Evolutionary conservation across 2,329 filamentous ascomycete genomes (phyloP).

Genomic region (Aspergillus brasiliensis): DNA sequence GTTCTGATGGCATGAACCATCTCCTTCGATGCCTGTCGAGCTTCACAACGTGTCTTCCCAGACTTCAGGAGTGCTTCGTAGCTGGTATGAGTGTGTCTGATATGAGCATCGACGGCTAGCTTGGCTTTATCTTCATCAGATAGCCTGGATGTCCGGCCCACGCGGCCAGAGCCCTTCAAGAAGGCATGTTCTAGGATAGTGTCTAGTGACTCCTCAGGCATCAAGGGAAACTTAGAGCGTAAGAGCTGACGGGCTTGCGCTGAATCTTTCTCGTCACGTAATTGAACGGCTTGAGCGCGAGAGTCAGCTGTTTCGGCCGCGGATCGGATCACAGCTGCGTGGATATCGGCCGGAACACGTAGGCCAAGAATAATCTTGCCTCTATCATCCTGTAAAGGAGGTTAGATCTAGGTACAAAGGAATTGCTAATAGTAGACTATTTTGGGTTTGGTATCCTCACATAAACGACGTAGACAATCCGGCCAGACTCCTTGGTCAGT

Average conservation of each 20-base stretch:
- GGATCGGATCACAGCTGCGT: conserved; percentile 40
- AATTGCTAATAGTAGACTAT: neutral
- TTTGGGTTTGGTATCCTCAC: conserved; percentile 26
- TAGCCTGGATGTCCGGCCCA: conserved; percentile 38
- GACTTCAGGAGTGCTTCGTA: conserved; percentile 40
- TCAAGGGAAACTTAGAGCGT: conserved; percentile 38
- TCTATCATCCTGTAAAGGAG: conserved; percentile 27
- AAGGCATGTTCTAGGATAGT: conserved; percentile 43
- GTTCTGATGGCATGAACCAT: conserved; percentile 31
- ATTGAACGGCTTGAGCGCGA: conserved; percentile 43
- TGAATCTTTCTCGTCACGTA: conserved; percentile 37
- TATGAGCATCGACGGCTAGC: conserved; percentile 48
- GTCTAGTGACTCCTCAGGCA: conserved; percentile 37
- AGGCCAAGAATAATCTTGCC: conserved; percentile 44
- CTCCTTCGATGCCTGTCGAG: conserved; percentile 36
- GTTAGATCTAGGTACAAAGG: conserved; percentile 2
- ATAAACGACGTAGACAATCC: conserved; percentile 41
- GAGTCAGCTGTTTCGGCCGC: conserved; percentile 44
- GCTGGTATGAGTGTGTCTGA: conserved; percentile 44
- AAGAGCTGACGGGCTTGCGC: conserved; percentile 31
- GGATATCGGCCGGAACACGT: conserved; percentile 44
- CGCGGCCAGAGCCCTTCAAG: conserved; percentile 43
- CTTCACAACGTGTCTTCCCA: conserved; percentile 29
- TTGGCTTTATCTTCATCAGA: conserved; percentile 38
- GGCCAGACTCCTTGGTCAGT: conserved; percentile 35